Evolutionary conservation across 495 filamentous ascomycete species (phyloP), one percentile per base, ranked within the genome.

Genomic region (Penicillium nucicola): DNA sequence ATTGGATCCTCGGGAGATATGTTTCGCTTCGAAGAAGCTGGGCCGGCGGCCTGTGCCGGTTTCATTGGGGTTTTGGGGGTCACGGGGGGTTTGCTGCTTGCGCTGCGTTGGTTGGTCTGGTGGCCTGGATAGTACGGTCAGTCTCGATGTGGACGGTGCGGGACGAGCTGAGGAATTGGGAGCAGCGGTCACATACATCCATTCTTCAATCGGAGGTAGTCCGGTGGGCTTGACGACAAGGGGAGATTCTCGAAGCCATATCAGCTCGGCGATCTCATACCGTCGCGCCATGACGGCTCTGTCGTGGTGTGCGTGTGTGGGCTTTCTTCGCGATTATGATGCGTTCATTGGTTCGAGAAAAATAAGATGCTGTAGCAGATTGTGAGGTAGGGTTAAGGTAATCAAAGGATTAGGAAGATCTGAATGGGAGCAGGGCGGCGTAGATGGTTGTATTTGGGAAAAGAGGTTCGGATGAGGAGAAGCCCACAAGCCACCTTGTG

Each of bases 131-230:
- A 33, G 32, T 20, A 25, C 30, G 50, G 46, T 69, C 53, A 74
- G 66, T 58, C 60, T 62, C 35, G 48, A 52, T 13, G 17, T 55
- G 43, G 52, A 50, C 45, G 23, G 46, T 61, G 53, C 47, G 52
- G 58, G 42, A 48, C 32, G 57, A 28, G 14, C 23, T 14, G 15
- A 20, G 42, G 41, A 35, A 41, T 23, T 33, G 13, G 0, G 23
- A 40, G 22, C 4, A 39, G 32, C 47, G 51, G 36, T 41, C 48
- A 52, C 48, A 42, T 69, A 60, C 90, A 97, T 96, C 93, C 93
- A 99, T 78, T 97, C 91, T 75, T 95, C 91, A 49, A 88, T 82
- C 19, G 91, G 86, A 20, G 93, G 93, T 35, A 99, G 79, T 42
- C 77, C 77, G 40, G 82, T 68, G 30, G 93, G 93, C 61, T 92